Percentiles rank a stretch among this genome's conserved stretches.
phyloP scores from a whole-genome alignment of 768 basidiomycete genomes.

The Agaricus bisporus region DNA sequence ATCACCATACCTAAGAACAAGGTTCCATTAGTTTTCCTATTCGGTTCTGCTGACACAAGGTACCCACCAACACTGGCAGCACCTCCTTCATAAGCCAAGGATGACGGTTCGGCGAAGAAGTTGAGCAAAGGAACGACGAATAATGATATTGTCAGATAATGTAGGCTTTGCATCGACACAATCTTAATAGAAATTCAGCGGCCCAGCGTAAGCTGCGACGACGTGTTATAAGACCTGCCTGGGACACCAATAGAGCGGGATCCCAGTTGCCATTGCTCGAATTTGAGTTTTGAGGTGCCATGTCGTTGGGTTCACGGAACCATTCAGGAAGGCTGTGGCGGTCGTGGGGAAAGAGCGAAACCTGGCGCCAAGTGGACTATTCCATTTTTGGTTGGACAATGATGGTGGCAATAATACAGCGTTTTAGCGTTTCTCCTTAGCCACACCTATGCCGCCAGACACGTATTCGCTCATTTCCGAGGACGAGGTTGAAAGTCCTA shows the following conservation, averaged over 20 bases:
- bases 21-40: not conserved
- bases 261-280: conserved; percentile 67
- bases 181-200: conserved; percentile 47
- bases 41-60: not conserved
- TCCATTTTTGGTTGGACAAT: conserved; percentile 15
- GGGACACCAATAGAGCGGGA: conserved; percentile 80
- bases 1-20: conserved; percentile 70
- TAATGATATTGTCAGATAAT: conserved; percentile 85
- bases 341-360: not conserved
- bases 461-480: conserved; percentile 1
- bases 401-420: not conserved
- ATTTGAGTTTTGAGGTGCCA: conserved; percentile 32
- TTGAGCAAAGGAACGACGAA: conserved; percentile 76
- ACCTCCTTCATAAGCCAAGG: conserved; percentile 71
- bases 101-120: conserved; percentile 66
- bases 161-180: conserved; percentile 85
- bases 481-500: conserved; percentile 3
- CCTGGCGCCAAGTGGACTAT: not conserved
- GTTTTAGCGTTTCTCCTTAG: not conserved
- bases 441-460: conserved; percentile 2
- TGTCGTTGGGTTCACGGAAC: conserved; percentile 11
- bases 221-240: conserved; percentile 40
- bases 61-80: conserved; percentile 69
- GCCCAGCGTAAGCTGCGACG: not conserved
- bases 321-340: conserved; percentile 5